Percentiles rank a stretch among this genome's conserved stretches.
These are phyloP conservation scores for peach (Prunus persica) DNA, from an alignment of 306 rosid genomes.

Conservation along the genomic window DNA sequence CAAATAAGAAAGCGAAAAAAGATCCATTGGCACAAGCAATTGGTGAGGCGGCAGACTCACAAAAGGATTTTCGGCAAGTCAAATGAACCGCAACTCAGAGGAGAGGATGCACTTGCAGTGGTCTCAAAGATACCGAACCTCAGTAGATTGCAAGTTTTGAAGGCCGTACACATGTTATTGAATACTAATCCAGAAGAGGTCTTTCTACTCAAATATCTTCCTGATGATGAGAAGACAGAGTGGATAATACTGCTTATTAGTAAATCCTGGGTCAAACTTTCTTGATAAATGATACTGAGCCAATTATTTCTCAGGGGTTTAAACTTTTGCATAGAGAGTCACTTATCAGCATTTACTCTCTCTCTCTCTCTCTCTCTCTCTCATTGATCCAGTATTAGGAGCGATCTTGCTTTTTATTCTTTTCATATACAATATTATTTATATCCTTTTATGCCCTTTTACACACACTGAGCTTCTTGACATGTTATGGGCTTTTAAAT, in stretches of 20 bases:
- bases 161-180: background rate
- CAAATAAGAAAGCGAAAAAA: background rate
- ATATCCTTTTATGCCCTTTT: too few species aligned
- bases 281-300: too few species aligned
- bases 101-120: slow-evolving; percentile 1
- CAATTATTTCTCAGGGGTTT: too few species aligned
- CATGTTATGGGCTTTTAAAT: too few species aligned
- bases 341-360: too few species aligned
- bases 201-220: background rate
- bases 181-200: background rate
- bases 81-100: background rate
- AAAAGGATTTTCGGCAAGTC: slow-evolving; percentile 1
- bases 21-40: background rate
- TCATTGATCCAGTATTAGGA: too few species aligned
- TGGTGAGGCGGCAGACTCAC: background rate
- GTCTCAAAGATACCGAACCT: background rate
- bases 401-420: too few species aligned
- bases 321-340: too few species aligned
- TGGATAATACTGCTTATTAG: background rate
- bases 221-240: background rate
- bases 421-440: too few species aligned
- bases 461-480: too few species aligned
- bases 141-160: background rate
- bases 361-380: too few species aligned
- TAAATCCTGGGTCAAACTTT: background rate